phyloP scores from a whole-genome alignment of 2,329 filamentous ascomycete genomes.

The Microdochium nivale region DNA sequence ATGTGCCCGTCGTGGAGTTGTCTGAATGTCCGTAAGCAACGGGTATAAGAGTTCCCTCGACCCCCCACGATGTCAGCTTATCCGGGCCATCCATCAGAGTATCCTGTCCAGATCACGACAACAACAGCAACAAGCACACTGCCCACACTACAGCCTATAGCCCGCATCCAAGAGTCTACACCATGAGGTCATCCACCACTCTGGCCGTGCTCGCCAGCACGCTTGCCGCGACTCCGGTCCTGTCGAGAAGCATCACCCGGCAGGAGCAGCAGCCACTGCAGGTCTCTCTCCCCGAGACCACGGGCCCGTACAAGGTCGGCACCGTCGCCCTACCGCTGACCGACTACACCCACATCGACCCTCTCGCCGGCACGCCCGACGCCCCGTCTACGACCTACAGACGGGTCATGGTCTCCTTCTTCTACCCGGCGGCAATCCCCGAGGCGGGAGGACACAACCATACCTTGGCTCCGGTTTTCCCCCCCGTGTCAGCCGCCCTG shows the following conservation, averaged over 20 bases:
- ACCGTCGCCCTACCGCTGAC: conserved; percentile 12
- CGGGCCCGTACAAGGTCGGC: conserved; percentile 13
- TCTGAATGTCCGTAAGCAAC: no score
- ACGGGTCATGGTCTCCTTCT: conserved; percentile 13
- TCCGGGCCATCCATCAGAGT: no score
- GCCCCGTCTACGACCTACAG: not conserved
- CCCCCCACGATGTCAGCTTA: no score
- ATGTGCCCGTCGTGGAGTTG: no score
- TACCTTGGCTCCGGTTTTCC: not conserved
- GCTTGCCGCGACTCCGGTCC: not conserved
- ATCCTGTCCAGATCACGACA: no score
- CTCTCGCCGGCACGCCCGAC: conserved; percentile 9
- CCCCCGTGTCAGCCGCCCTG: conserved; percentile 1
- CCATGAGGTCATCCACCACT: not conserved
- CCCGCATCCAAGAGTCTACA: not conserved
- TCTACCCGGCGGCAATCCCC: conserved; percentile 12
- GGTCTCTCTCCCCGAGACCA: conserved; percentile 5
- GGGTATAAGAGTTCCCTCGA: no score
- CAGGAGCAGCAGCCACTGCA: not conserved
- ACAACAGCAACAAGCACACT: not conserved
- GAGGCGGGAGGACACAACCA: not conserved
- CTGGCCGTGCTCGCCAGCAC: not conserved
- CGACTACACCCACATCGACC: conserved; percentile 12
- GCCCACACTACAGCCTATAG: not conserved
- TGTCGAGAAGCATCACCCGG: not conserved